Conservation (phyloP, 257 asterid genomes). For the Jaltomata sinuosa region DNA sequence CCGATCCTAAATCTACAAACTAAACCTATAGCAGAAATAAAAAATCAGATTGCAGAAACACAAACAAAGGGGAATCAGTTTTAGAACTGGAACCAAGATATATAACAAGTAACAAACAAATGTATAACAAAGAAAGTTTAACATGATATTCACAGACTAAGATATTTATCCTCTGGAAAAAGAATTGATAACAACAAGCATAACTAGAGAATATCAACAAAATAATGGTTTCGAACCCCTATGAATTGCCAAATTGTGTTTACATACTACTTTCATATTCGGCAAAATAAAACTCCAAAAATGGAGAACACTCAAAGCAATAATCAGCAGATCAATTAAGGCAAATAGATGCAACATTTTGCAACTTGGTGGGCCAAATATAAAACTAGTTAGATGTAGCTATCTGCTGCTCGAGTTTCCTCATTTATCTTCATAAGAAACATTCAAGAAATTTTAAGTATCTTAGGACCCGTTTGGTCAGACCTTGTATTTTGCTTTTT, state of each 20-base stretch:
- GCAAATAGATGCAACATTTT: background rate
- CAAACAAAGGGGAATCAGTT: background rate
- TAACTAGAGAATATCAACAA: background rate
- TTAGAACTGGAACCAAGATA: background rate
- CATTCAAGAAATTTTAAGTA: background rate
- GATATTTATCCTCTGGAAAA: background rate
- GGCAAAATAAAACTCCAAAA: background rate
- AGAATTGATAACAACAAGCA: background rate
- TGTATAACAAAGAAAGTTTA: background rate
- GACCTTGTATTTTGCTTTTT: background rate
- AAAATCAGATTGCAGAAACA: background rate
- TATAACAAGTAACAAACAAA: background rate
- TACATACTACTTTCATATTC: background rate
- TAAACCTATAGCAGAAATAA: background rate
- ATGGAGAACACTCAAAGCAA: background rate
- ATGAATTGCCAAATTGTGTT: background rate
- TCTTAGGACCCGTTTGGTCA: background rate
- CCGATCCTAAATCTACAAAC: background rate
- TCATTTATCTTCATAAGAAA: background rate
- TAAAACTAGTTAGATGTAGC: background rate
- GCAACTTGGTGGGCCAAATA: background rate
- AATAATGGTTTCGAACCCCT: background rate
- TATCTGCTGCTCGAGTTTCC: background rate
- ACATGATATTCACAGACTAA: background rate
- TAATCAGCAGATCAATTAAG: background rate